A percentile compares a stretch with the other conserved stretches of the same genome.
These are phyloP conservation scores for Rubia balearica DNA, from an alignment of 305 asterid genomes.

Conservation along the genomic window DNA sequence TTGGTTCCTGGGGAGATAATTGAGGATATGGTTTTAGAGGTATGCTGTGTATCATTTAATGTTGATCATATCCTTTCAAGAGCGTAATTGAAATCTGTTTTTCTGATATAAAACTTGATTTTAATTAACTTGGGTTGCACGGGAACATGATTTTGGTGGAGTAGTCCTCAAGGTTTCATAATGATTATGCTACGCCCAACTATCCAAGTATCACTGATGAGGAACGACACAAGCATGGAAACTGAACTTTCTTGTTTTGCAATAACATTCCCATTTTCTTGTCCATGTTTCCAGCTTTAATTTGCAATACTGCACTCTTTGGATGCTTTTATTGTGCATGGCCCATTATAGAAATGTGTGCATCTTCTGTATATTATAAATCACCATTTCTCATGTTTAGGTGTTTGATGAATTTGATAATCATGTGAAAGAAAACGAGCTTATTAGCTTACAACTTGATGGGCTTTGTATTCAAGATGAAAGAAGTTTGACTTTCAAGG, in stretches of 20 bases:
- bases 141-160: neutral
- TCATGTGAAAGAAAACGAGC: conserved; percentile 3
- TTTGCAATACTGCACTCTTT: neutral
- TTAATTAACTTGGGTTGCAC: neutral
- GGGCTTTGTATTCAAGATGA: neutral
- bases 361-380: neutral
- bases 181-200: neutral
- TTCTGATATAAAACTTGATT: neutral
- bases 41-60: neutral
- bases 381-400: neutral
- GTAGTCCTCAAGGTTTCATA: neutral
- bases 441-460: neutral
- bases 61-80: neutral
- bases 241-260: neutral
- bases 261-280: neutral
- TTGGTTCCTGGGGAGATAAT: conserved; percentile 4
- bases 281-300: neutral
- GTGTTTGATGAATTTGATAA: conserved; percentile 1
- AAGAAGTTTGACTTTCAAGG: conserved; percentile 8
- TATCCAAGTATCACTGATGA: neutral
- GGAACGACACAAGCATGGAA: neutral
- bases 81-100: neutral
- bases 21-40: neutral
- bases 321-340: neutral
- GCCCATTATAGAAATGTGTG: neutral